phyloP scores from a whole-genome alignment of 331 rosid genomes.

The Rhamnella rubrinervis region DNA sequence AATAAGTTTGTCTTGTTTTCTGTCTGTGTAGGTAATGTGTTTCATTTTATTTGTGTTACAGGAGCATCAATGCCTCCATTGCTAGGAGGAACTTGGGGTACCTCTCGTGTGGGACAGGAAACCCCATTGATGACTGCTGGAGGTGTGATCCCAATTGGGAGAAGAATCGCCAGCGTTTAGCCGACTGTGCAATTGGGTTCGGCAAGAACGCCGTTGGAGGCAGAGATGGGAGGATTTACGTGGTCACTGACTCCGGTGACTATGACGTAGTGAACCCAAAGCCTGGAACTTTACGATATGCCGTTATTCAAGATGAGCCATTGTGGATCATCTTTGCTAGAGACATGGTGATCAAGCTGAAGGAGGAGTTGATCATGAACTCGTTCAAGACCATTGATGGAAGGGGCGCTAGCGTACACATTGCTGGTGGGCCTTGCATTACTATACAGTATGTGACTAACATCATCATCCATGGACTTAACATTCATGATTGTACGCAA shows the following conservation, averaged over 20 bases:
- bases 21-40: neutral
- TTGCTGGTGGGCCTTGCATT: conserved; percentile 93
- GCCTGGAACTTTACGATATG: conserved; percentile 73
- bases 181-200: conserved; percentile 62
- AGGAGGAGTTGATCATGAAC: conserved; percentile 89
- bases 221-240: conserved; percentile 46
- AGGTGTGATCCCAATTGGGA: conserved; percentile 59
- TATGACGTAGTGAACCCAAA: conserved; percentile 44
- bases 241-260: conserved; percentile 55
- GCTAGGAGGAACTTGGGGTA: conserved; percentile 68
- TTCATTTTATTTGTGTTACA: conserved; percentile 14
- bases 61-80: conserved; percentile 65
- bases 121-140: conserved; percentile 72
- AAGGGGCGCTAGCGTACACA: conserved; percentile 82
- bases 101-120: conserved; percentile 75
- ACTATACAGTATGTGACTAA: conserved; percentile 82
- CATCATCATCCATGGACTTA: conserved; percentile 72
- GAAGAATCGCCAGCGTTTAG: conserved; percentile 44
- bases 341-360: conserved; percentile 72
- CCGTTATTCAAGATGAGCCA: conserved; percentile 87
- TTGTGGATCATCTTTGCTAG: conserved; percentile 77
- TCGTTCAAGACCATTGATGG: conserved; percentile 93
- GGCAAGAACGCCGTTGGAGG: conserved; percentile 62
- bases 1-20: neutral
- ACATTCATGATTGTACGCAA: conserved; percentile 82